Evolutionary conservation across 208 protist species (phyloP).

Genomic region (Trypanosoma rangeli): DNA sequence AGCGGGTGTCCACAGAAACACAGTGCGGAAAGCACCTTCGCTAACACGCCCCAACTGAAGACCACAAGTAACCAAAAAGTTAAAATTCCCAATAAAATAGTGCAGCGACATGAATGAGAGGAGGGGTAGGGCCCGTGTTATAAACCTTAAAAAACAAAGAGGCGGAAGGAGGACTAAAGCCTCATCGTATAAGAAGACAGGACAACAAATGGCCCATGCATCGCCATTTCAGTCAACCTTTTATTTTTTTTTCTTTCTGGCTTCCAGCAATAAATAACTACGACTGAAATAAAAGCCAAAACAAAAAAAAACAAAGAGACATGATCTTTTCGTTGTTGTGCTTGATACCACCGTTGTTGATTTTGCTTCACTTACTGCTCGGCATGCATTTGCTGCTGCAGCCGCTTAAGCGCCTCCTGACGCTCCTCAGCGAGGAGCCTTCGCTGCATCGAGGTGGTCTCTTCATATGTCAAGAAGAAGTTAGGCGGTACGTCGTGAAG

Average conservation of each 20-base stretch:
- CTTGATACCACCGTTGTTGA: neutral
- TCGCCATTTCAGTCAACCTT: neutral
- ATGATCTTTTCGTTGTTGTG: neutral
- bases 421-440: conserved; percentile 40
- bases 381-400: conserved; percentile 28
- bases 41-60: conserved; percentile 35
- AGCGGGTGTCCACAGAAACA: conserved; percentile 34
- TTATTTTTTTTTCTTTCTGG: neutral
- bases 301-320: neutral
- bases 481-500: conserved; percentile 53
- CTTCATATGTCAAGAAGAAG: conserved; percentile 76
- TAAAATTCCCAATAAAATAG: conserved; percentile 22
- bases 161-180: neutral
- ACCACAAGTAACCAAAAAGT: conserved; percentile 1
- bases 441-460: conserved; percentile 55
- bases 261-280: neutral
- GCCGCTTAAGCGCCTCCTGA: conserved; percentile 37
- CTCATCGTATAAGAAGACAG: neutral
- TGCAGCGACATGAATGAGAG: conserved; percentile 9
- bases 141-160: neutral
- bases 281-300: neutral
- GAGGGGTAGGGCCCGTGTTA: neutral
- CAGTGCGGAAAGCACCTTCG: conserved; percentile 23
- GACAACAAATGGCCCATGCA: neutral
- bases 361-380: neutral